Evolutionary conservation across 2,329 filamentous ascomycete genomes (phyloP), one percentile per base, ranked within the genome.

Genomic region (Neopestalotiopsis sp.): DNA sequence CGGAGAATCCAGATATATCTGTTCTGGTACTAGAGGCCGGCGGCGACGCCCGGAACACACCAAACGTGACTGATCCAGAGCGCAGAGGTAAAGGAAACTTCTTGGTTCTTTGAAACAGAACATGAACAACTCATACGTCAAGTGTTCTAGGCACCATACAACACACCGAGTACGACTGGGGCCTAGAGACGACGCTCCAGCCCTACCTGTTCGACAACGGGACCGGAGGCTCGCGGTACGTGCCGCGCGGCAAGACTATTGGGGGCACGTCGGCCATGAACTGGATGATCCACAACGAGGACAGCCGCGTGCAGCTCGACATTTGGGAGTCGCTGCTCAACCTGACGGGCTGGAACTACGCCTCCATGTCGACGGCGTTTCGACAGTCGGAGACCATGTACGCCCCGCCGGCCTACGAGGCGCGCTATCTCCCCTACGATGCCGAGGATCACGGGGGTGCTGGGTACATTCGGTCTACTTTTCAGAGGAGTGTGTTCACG

Each of bases 221-320:
- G 3, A 68, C 69, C n/a, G 34, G 53, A 17, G 69, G 69, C 30
- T 57, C 66, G 1, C 69, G 66, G 28, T 64, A 66, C 14, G 69
- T 70, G 13, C 69, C 69, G 30, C 58, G 69, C 57, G 69, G 67
- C 30, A 70, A 67, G 62, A 59, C 49, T 1, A 32, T 67, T 9
- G 67, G 69, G 7, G 67, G 65, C 14, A 70, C 67, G 13, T 70
- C 67, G 40, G 67, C 69, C 38, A 70, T 69, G 69, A 70, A 69
- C 42, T 70, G 65, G 67, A 70, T 70, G 67, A 69, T 70, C 28
- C 69, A 68, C 63, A 70, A 69, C 34, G 65, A 65, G 6, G 61
- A 67, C 42, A 69, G 67, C 32, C 65, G 67, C 17, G 67, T 66
- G 20, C 69, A 69, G 56, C 61, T 70, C 24, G 69, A 70, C 42